Percentiles rank a stretch among this genome's conserved stretches.
phyloP scores from a whole-genome alignment of 1,284 basidiomycete genomes.

The Prillingera fragicola region DNA sequence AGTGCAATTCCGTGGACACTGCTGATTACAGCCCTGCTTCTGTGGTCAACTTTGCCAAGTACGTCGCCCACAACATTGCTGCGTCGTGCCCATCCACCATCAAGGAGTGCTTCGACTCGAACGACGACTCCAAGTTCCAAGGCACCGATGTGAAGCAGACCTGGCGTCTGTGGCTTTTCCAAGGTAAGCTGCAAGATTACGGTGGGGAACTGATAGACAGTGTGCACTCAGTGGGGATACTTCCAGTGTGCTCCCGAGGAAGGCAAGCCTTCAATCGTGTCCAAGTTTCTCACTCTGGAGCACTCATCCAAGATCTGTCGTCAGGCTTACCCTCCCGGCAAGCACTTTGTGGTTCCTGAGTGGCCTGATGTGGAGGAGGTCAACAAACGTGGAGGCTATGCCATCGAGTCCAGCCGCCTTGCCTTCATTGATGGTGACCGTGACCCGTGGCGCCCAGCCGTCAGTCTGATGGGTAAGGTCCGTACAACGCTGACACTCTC shows the following conservation, averaged over 20 bases:
- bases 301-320: constrained; percentile 75
- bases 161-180: constrained; percentile 87
- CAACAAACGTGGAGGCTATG: constrained; percentile 71
- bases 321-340: constrained; percentile 74
- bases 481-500: constrained; percentile 1
- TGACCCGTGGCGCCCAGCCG: constrained; percentile 81
- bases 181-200: constrained; percentile 44
- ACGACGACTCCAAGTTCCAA: constrained; percentile 62
- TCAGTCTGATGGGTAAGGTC: constrained; percentile 15
- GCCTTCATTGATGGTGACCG: constrained; percentile 60
- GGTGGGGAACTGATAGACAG: constrained; percentile 16
- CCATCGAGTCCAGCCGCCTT: constrained; percentile 65
- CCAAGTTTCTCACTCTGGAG: constrained; percentile 63
- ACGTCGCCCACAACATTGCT: constrained; percentile 63
- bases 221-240: constrained; percentile 90
- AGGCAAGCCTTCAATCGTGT: constrained; percentile 35
- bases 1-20: constrained; percentile 47
- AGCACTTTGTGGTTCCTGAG: constrained; percentile 64
- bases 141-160: constrained; percentile 59
- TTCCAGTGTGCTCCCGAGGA: constrained; percentile 53
- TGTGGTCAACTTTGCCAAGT: constrained; percentile 69
- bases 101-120: constrained; percentile 82
- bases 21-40: constrained; percentile 43
- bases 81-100: constrained; percentile 56
- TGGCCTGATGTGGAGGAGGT: constrained; percentile 73